A percentile compares a stretch with the other conserved stretches of the same genome.
Evolutionary conservation across 495 filamentous ascomycete genomes (phyloP).

Genomic region (Penicillium malachiteum): DNA sequence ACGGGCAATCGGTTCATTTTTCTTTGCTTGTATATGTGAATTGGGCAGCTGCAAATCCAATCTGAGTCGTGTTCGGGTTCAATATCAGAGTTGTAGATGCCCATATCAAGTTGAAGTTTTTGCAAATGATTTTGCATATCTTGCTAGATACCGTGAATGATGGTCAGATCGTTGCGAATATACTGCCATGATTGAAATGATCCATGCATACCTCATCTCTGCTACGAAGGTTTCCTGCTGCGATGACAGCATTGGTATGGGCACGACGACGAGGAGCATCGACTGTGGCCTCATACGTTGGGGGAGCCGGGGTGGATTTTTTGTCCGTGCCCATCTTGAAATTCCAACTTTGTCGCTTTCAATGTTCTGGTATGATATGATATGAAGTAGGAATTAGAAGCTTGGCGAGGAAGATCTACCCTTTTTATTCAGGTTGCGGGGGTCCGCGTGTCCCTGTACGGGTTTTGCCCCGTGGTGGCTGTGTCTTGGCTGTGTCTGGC

Average conservation of each 20-base stretch:
- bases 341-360: too few species aligned
- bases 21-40: slow-evolving; percentile 31
- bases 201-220: slow-evolving; percentile 27
- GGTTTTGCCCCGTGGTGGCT: not conserved
- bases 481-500: too few species aligned
- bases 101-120: slow-evolving; percentile 28
- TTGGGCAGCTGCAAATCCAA: slow-evolving; percentile 28
- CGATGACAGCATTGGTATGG: slow-evolving; percentile 36
- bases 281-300: slow-evolving; percentile 1
- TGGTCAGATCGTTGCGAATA: not conserved
- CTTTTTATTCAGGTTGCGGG: not conserved
- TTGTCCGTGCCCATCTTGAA: not conserved
- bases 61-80: slow-evolving; percentile 47
- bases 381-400: too few species aligned
- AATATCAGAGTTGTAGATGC: slow-evolving; percentile 47
- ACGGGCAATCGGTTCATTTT: slow-evolving; percentile 36
- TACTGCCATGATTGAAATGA: not conserved
- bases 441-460: not conserved
- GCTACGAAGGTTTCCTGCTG: slow-evolving; percentile 35
- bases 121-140: slow-evolving; percentile 43
- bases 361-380: too few species aligned
- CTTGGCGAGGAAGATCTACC: too few species aligned
- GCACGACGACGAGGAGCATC: not conserved
- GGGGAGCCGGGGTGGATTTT: not conserved
- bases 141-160: slow-evolving; percentile 19